These are phyloP conservation scores for Butyriboletus loyo DNA, from an alignment of 768 basidiomycete genomes.

Conservation along the genomic window DNA sequence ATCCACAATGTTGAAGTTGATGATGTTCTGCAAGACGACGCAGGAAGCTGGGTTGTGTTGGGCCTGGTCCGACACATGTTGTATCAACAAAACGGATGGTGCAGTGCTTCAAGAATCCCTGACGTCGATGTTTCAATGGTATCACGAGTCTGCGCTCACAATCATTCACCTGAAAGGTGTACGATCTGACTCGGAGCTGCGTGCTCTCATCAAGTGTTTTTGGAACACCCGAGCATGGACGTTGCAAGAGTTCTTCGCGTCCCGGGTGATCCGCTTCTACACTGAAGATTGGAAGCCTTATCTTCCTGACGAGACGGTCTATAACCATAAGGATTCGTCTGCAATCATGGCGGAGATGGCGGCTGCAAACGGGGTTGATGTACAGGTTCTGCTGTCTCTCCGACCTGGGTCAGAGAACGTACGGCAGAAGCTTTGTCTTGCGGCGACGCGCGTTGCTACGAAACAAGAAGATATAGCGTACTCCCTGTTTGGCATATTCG, in stretches of 20 bases:
- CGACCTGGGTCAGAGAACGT: neutral
- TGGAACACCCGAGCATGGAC: neutral
- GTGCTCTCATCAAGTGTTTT: neutral
- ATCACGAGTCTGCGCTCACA: neutral
- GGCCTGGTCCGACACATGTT: constrained; percentile 14
- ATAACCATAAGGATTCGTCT: neutral
- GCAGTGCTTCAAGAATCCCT: neutral
- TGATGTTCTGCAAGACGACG: neutral
- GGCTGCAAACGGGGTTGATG: neutral
- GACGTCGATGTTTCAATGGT: neutral
- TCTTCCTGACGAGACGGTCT: neutral
- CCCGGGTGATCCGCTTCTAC: neutral
- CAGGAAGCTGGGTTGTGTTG: neutral
- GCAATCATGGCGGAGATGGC: neutral
- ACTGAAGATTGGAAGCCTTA: neutral
- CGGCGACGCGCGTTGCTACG: neutral
- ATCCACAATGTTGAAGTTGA: neutral
- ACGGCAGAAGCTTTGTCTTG: neutral
- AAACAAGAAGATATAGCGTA: neutral
- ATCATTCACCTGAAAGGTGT: neutral
- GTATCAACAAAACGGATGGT: constrained; percentile 10
- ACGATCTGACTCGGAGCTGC: neutral
- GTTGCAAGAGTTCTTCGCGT: neutral
- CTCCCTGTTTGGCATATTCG: neutral
- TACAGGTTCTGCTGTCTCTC: neutral